A percentile compares a stretch with the other conserved stretches of the same genome.
phyloP scores from a whole-genome alignment of 305 asterid genomes.

The Solanum hybrid region DNA sequence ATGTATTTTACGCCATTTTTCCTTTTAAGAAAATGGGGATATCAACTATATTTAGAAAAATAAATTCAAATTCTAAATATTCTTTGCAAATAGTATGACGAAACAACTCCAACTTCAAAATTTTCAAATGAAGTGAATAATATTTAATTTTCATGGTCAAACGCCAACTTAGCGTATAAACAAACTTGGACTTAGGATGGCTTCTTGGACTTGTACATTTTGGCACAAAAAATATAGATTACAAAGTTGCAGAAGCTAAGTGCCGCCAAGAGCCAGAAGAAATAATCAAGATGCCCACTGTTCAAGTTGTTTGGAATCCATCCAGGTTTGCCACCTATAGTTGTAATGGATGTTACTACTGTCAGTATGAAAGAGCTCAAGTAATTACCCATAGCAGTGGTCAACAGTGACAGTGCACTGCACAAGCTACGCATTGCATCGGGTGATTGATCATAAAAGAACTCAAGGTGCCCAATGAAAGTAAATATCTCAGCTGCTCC shows the following conservation, averaged over 20 bases:
- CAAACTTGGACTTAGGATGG: slow-evolving; percentile 25
- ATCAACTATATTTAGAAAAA: background rate
- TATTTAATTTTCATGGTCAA: background rate
- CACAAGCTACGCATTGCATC: slow-evolving; percentile 95
- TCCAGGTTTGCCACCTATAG: slow-evolving; percentile 59
- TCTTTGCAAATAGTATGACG: background rate
- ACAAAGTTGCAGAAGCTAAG: slow-evolving; percentile 71
- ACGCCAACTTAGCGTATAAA: background rate
- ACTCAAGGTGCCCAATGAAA: slow-evolving; percentile 79
- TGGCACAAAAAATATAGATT: slow-evolving; percentile 61
- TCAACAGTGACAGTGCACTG: slow-evolving; percentile 61
- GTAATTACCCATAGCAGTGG: slow-evolving; percentile 68
- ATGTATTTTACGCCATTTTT: background rate
- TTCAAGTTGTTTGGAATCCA: slow-evolving; percentile 95
- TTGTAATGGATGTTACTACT: slow-evolving; percentile 52
- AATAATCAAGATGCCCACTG: slow-evolving; percentile 69
- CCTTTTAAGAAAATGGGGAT: background rate
- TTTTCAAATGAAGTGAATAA: background rate
- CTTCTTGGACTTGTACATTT: slow-evolving; percentile 55
- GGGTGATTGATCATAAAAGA: slow-evolving; percentile 85
- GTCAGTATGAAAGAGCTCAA: slow-evolving; percentile 80
- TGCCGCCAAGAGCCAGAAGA: slow-evolving; percentile 83
- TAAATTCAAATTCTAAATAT: background rate
- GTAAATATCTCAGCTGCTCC: slow-evolving; percentile 94
- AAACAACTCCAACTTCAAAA: background rate